Evolutionary conservation across 2,329 filamentous ascomycete species (phyloP), one percentile per base, ranked within the genome.

Genomic region (Hypomyces rosellus): DNA sequence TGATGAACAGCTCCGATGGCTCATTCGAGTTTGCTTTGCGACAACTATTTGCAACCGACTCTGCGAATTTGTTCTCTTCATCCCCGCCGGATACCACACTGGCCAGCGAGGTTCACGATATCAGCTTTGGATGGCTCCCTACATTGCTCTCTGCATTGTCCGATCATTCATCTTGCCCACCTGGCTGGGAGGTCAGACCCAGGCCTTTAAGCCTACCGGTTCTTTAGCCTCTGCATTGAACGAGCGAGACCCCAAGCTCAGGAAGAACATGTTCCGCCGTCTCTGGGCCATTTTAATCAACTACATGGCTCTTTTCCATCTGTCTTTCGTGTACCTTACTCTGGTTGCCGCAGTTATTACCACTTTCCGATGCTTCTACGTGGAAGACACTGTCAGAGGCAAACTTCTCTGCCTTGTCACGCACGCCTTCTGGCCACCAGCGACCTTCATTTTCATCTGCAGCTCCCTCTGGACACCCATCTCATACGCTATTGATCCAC

Each of bases 91-190:
- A 16, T 82, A 82, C 59, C 74, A 80, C 60, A 78, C 77, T 11
- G 79, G 77, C 4, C 78, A 81, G 62, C 72, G 79, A 48, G 77
- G 77, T 37, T 72, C 73, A 2, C 70, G 77, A 4, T 76, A 77
- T 54, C 76, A 81, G 62, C 68, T 83, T 25, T 84, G 80, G 79
- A 83, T 83, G 79, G 73, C 79, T 6, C 79, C 80, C 0, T 84
- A 81, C 63, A 78, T 81, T 53, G 76, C 78, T 1, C 68, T 81
- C 11, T 78, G 75, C 57, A 74, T 83, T 48, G 64, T 82, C 46
- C 77, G 78, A 3, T 74, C 78, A 1, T 83, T 83, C 58, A 57
- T 82, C 13, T 68, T 83, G 3, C 80, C 80, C 22, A 73, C 61
- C 7, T 82, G 79, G 79, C 74, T 84, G 14, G 81, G 81, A 14